Evolutionary conservation across 306 rosid genomes (phyloP).

Genomic region (Trifolium dubium): DNA sequence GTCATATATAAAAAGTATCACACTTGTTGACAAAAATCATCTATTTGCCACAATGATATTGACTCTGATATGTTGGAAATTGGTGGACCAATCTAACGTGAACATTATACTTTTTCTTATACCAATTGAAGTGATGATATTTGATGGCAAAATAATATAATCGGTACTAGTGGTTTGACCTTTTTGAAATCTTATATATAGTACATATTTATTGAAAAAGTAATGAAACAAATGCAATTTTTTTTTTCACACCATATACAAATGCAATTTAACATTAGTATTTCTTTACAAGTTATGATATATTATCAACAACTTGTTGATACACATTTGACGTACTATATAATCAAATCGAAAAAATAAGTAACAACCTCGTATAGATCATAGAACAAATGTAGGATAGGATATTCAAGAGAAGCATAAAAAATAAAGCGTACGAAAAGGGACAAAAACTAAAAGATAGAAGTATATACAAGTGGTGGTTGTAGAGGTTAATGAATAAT

Average conservation of each 20-base stretch:
- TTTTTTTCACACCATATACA: too few relatives aligned
- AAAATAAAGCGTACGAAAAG: slow-evolving; percentile 14
- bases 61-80: slow-evolving; percentile 24
- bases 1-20: not conserved
- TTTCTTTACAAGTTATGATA: not conserved
- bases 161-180: not conserved
- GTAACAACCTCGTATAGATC: not conserved
- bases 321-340: too few relatives aligned
- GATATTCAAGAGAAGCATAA: not conserved
- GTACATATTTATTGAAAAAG: slow-evolving; percentile 2
- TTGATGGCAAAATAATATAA: slow-evolving; percentile 1
- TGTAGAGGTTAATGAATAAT: too few relatives aligned
- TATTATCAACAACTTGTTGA: too few relatives aligned
- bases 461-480: not conserved
- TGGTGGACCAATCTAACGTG: not conserved
- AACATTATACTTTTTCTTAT: slow-evolving; percentile 34
- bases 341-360: not conserved
- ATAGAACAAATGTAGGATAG: slow-evolving; percentile 9
- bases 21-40: not conserved
- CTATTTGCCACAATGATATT: not conserved
- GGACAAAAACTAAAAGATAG: not conserved
- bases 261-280: not conserved
- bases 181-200: not conserved
- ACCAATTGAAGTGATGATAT: not conserved
- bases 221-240: too few relatives aligned